Evolutionary conservation across 2,329 filamentous ascomycete genomes (phyloP).

Genomic region (Conoideocrella luteorostrata): DNA sequence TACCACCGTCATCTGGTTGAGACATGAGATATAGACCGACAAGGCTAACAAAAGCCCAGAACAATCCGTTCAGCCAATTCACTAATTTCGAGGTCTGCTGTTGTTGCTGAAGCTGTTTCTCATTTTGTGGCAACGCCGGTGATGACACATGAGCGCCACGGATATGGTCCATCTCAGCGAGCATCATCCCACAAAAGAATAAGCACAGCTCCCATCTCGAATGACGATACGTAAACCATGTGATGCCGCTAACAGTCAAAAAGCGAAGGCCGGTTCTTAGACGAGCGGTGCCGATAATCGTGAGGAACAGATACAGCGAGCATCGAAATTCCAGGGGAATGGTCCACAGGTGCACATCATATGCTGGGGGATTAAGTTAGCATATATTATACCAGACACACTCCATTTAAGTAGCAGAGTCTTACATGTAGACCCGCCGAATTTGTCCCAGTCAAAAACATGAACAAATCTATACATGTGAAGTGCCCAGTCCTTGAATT

Average conservation of each 20-base stretch:
- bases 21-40: constrained; percentile 45
- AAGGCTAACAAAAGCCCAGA: constrained; percentile 39
- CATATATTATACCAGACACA: not conserved
- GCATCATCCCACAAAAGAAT: constrained; percentile 47
- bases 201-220: constrained; percentile 50
- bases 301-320: constrained; percentile 51
- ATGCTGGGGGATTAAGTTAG: constrained; percentile 25
- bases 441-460: constrained; percentile 43
- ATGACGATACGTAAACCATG: constrained; percentile 39
- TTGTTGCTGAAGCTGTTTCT: too few species aligned
- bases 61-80: constrained; percentile 13
- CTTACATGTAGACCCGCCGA: constrained; percentile 39
- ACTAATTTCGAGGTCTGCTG: not conserved
- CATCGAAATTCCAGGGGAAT: constrained; percentile 56
- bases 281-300: constrained; percentile 42
- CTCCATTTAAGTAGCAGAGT: not conserved
- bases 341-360: constrained; percentile 57
- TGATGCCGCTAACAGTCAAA: constrained; percentile 32
- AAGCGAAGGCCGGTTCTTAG: constrained; percentile 37
- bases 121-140: constrained; percentile 18
- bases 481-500: constrained; percentile 39
- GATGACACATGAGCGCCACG: constrained; percentile 36
- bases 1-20: constrained; percentile 29
- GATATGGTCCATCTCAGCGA: constrained; percentile 50
- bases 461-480: constrained; percentile 45